Percentiles rank a stretch among this genome's conserved stretches.
Evolutionary conservation across 805 yeast species (phyloP).

Genomic region (Torulaspora franciscae): DNA sequence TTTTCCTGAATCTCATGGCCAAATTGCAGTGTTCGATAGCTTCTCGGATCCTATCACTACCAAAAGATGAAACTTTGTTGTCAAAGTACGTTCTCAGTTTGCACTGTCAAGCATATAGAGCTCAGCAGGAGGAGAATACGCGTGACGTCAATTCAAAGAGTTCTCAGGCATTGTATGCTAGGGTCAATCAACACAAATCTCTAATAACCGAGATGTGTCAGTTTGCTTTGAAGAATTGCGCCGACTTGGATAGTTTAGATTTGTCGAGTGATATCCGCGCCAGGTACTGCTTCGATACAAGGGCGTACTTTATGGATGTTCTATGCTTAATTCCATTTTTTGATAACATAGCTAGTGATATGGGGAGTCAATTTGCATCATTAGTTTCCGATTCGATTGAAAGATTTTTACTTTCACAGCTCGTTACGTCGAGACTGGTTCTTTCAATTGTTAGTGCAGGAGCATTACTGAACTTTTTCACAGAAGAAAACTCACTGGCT

Average conservation of each 20-base stretch:
- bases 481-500: conserved; percentile 34
- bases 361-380: conserved; percentile 41
- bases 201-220: conserved; percentile 29
- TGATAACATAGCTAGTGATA: conserved; percentile 45
- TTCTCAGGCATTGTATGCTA: conserved; percentile 35
- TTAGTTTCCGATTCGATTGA: conserved; percentile 50
- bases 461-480: conserved; percentile 44
- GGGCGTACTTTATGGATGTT: conserved; percentile 39
- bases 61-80: conserved; percentile 29
- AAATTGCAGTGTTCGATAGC: conserved; percentile 29
- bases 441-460: conserved; percentile 51
- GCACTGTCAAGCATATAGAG: conserved; percentile 10
- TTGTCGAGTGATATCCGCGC: conserved; percentile 22
- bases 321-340: conserved; percentile 32
- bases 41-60: conserved; percentile 32
- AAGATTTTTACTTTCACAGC: conserved; percentile 40
- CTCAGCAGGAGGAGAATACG: conserved; percentile 9
- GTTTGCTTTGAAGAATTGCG: conserved; percentile 22
- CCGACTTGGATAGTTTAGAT: conserved; percentile 18
- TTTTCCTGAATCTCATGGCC: conserved; percentile 23
- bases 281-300: conserved; percentile 18
- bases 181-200: conserved; percentile 36
- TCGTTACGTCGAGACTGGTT: conserved; percentile 16
- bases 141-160: conserved; percentile 35
- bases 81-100: conserved; percentile 11